phyloP scores from a whole-genome alignment of 202 grass and related monocot species.

The Carex sylvatica region DNA sequence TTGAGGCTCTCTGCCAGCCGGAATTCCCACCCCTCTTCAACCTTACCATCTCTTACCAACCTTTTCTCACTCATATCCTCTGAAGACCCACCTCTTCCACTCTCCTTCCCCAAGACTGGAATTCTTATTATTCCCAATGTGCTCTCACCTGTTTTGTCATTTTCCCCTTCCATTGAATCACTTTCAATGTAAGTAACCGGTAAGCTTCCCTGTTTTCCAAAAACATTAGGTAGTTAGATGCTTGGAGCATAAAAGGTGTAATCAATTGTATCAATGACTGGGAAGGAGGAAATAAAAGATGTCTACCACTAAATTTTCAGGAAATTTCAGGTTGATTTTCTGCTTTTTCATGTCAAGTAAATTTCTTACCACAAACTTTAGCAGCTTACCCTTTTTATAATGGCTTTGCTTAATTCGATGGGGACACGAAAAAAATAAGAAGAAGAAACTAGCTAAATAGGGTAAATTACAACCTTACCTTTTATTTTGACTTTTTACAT shows the following conservation, averaged over 20 bases:
- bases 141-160: conserved; percentile 50
- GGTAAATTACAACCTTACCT: not conserved
- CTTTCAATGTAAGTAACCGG: conserved; percentile 81
- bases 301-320: conserved; percentile 1
- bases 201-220: conserved; percentile 55
- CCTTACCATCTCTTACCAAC: conserved; percentile 65
- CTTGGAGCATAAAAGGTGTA: not conserved
- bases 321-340: conserved; percentile 6
- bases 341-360: not conserved
- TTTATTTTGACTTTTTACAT: not conserved
- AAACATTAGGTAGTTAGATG: conserved; percentile 2
- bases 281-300: not conserved
- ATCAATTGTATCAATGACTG: not conserved
- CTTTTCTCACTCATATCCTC: conserved; percentile 72
- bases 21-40: conserved; percentile 88
- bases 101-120: conserved; percentile 88
- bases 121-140: conserved; percentile 72
- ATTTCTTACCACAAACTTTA: not conserved
- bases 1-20: conserved; percentile 95
- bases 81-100: conserved; percentile 32
- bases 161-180: conserved; percentile 60
- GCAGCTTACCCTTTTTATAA: not conserved
- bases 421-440: not conserved
- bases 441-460: not conserved
- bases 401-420: not conserved